Evolutionary conservation across 1,284 basidiomycete genomes (phyloP), one percentile per base, ranked within the genome.

Genomic region (Stereum hirsutum): DNA sequence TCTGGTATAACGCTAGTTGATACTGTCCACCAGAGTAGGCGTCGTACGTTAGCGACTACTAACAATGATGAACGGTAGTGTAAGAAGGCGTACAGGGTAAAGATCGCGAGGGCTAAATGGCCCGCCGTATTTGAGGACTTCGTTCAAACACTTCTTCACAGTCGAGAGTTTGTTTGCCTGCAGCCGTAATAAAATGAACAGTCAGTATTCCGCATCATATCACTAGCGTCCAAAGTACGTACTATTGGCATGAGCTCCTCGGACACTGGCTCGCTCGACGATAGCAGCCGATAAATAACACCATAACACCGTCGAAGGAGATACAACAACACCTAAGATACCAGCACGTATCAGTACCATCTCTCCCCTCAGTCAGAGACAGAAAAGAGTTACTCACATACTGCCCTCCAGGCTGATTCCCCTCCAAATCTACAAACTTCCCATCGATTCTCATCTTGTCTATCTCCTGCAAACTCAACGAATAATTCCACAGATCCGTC

Each of bases 251-350:
- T 96, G 25, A 98, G 68, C 61, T 98, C 94, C 61, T 97, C 94
- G 0, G 92, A 96, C n/a, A 99, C 93, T 0, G 96, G 96, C 65
- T 98, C 95, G 45, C 89, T 93, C n/a, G 93, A 94, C 20, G 93
- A 94, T 51, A 99, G 78, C 40, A 99, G 65, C 23, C 88, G 79
- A 64, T 97, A 98, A 54, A 97, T 94, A 43, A 98, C 74, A 50
- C 95, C 95, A 61, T 98, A 96, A 68, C 95, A 99, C 59, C 95
- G 78, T 52, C 95, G 74, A 43, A 99, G 71, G 26, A 98, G 74
- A 62, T 96, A 99, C 34, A 98, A 72, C 40, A 98, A 68, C 7
- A 93, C 90, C 92, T 95, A 54, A n/a, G n/a, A n/a, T n/a, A n/a
- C n/a, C n/a, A n/a, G n/a, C n/a, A n/a, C 24, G 36, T 2, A 19